These are phyloP conservation scores for Raddia guianensis DNA, from an alignment of 176 grass and related monocot species.

Conservation along the genomic window DNA sequence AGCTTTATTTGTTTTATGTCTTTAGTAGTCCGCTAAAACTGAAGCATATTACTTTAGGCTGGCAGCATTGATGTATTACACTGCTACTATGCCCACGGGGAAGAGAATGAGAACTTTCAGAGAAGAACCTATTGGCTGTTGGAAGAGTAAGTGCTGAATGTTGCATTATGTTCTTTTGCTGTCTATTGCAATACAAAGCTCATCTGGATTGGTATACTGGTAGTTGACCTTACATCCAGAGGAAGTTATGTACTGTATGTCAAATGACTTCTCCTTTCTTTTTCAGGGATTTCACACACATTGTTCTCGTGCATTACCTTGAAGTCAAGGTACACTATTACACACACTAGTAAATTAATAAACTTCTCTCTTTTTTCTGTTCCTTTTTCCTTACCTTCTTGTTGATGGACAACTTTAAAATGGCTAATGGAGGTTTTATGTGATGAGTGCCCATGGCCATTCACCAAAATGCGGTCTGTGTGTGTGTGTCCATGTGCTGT, in stretches of 20 bases:
- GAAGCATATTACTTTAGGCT: conserved; percentile 53
- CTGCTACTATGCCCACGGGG: conserved; percentile 95
- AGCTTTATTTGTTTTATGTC: conserved; percentile 24
- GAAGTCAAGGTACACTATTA: conserved; percentile 72
- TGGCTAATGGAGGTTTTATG: background rate
- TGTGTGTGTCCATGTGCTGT: background rate
- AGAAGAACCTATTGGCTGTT: conserved; percentile 93
- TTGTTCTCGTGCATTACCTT: conserved; percentile 93
- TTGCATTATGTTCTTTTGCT: conserved; percentile 29
- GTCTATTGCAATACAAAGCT: background rate
- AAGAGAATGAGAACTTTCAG: conserved; percentile 90
- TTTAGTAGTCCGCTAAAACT: conserved; percentile 26
- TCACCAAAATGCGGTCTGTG: background rate
- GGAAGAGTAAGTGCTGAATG: conserved; percentile 72
- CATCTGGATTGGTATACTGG: conserved; percentile 1
- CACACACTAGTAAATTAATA: background rate
- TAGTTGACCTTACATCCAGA: conserved; percentile 22
- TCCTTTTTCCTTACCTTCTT: background rate
- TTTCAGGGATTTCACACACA: conserved; percentile 89
- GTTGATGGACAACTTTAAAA: background rate
- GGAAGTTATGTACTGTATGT: conserved; percentile 14
- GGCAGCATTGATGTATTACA: conserved; percentile 95
- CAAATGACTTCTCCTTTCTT: conserved; percentile 41
- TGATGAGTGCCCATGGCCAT: background rate
- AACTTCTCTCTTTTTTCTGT: conserved; percentile 1